phyloP scores from a whole-genome alignment of 768 basidiomycete genomes.

The Agaricus sinodeliciosus region DNA sequence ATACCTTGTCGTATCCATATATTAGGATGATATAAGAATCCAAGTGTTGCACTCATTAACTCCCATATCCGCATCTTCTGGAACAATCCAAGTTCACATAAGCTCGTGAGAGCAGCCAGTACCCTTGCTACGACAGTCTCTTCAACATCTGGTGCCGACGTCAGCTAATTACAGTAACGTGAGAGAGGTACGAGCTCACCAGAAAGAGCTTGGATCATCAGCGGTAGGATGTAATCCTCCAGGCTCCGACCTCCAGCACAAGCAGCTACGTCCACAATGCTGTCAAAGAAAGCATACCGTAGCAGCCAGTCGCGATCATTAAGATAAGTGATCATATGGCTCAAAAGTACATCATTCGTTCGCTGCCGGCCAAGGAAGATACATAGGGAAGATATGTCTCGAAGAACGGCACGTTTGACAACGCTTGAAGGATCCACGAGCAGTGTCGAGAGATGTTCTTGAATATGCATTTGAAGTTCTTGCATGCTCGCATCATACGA shows the following conservation, averaged over 20 bases:
- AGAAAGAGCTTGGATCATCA: constrained; percentile 93
- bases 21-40: constrained; percentile 94
- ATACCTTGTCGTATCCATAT: constrained; percentile 93
- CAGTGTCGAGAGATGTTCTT: constrained; percentile 81
- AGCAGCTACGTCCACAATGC: constrained; percentile 91
- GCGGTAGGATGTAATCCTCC: constrained; percentile 94
- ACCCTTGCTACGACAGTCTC: constrained; percentile 92
- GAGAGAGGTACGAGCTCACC: constrained; percentile 41
- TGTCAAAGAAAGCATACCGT: constrained; percentile 89
- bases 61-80: constrained; percentile 98
- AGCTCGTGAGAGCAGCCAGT: constrained; percentile 76
- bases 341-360: constrained; percentile 92
- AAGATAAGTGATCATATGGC: constrained; percentile 80
- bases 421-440: constrained; percentile 85
- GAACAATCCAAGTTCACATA: constrained; percentile 87
- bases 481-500: constrained; percentile 85
- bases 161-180: background rate
- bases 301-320: constrained; percentile 93
- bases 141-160: constrained; percentile 66
- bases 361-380: constrained; percentile 89
- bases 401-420: constrained; percentile 86
- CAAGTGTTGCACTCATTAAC: constrained; percentile 79
- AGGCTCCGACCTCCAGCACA: constrained; percentile 88
- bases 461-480: constrained; percentile 79
- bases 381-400: constrained; percentile 83